Base-by-base conservation (phyloP, 257 asterid genomes). In the Coffea eugenioides region DNA sequence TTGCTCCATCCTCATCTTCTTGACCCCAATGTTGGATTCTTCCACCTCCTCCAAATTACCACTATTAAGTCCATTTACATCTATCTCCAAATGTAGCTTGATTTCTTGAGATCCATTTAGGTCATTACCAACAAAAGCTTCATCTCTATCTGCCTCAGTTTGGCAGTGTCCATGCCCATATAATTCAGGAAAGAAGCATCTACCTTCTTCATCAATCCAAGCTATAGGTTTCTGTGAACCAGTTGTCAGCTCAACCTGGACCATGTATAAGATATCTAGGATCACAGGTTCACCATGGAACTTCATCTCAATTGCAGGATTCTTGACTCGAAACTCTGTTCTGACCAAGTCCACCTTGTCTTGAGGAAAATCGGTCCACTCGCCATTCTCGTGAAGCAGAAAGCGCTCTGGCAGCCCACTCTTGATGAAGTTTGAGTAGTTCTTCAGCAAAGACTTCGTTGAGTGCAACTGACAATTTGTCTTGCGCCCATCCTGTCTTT, bases 161-260 rank as follows among this genome's bases (percentile, higher is more conserved):
- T 73, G 69, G 74, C 41, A 72, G 36, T 45, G 5, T 41, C 25
- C 70, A 66, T 46, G 71, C 43, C 52, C 34, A 48, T 39, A 56
- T 72, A 77, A 56, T 45, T 84, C 84, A 6, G 87, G 87, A 72
- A 84, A 81, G 48, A 48, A 81, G 39, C 87, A 81, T 25, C 77
- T 78, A 43, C 80, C 83, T 46, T 83, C 83, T 69, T 84, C 87
- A 69, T 84, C 87, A 75, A 84, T 81, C 87, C 87, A 84, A 5
- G 87, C 85, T 77, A 84, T 81, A 23, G 87, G 85, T 23, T 69
- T 69, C 75, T 74, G 81, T 45, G 62, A 49, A 51, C 87, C 87
- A 48, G 81, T 84, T 67, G 14, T 57, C 65, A 84, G 76, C 65
- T 84, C 85, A 41, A 84, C 65, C 67, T 18, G 77, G 18, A 81